Percentiles rank a stretch among this genome's conserved stretches.
These are phyloP conservation scores for Schwanniomyces polymorphus DNA, from an alignment of 805 yeast genomes.

Conservation along the genomic window DNA sequence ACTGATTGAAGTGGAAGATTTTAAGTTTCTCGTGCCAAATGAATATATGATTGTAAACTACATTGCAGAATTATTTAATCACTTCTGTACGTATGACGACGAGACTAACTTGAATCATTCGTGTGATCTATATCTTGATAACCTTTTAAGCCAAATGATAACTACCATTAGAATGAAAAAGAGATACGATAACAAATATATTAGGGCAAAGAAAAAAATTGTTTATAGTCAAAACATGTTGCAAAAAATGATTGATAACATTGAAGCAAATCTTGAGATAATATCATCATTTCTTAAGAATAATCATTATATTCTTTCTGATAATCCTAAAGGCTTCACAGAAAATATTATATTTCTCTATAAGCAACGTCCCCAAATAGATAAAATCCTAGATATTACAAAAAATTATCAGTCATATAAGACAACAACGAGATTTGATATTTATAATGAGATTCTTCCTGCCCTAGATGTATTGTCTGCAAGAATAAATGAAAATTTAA, in stretches of 20 bases:
- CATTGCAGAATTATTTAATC: conserved; percentile 58
- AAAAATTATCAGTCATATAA: conserved; percentile 7
- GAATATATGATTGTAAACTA: conserved; percentile 61
- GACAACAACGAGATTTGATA: conserved; percentile 6
- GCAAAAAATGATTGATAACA: conserved; percentile 1
- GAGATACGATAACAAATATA: conserved; percentile 30
- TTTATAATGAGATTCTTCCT: conserved; percentile 12
- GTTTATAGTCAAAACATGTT: conserved; percentile 3
- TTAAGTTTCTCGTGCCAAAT: conserved; percentile 51
- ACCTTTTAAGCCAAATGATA: conserved; percentile 11
- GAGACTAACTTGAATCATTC: not conserved
- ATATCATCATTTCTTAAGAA: not conserved
- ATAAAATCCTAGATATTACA: conserved; percentile 5
- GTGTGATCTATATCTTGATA: conserved; percentile 1
- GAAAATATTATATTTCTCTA: conserved; percentile 2
- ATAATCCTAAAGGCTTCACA: conserved; percentile 1
- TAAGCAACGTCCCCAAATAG: conserved; percentile 2
- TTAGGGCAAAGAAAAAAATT: conserved; percentile 13
- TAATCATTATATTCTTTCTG: not conserved
- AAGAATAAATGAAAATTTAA: conserved; percentile 12
- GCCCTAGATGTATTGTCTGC: conserved; percentile 9
- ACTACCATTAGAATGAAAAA: conserved; percentile 20
- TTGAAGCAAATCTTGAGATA: not conserved
- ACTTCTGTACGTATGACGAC: conserved; percentile 18
- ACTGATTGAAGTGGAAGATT: conserved; percentile 56